Conservation (phyloP, 257 asterid genomes). For the Salvia splendens region DNA sequence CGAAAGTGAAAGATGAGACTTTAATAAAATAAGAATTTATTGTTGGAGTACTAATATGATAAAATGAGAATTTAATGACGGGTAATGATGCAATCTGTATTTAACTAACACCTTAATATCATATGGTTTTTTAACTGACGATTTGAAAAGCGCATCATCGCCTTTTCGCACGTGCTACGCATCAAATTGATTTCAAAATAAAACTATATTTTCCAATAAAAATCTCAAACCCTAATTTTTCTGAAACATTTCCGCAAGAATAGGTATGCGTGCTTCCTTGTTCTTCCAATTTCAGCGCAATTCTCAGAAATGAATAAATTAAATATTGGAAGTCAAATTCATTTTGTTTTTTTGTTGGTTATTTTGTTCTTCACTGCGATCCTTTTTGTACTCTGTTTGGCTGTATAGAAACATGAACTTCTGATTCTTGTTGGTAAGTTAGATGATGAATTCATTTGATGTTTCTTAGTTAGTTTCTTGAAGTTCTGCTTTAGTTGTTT, state of each 20-base stretch:
- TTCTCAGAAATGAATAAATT: not conserved
- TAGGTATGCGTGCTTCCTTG: not conserved
- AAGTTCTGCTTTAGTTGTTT: not conserved
- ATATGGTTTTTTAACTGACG: too few species aligned
- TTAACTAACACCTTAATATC: too few species aligned
- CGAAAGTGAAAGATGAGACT: too few species aligned
- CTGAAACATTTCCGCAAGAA: not conserved
- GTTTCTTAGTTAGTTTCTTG: not conserved
- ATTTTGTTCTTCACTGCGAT: not conserved
- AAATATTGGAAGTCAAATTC: not conserved
- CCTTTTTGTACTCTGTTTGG: not conserved
- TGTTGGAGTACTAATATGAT: too few species aligned
- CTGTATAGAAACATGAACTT: not conserved
- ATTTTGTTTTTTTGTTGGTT: too few species aligned
- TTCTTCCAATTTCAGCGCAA: conserved; percentile 21
- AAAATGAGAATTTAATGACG: too few species aligned
- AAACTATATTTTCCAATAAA: not conserved
- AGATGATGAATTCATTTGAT: not conserved
- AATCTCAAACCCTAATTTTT: conserved; percentile 17
- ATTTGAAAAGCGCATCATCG: too few species aligned
- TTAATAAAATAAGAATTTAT: too few species aligned
- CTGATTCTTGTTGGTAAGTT: not conserved
- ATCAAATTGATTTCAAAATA: not conserved
- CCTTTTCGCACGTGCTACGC: conserved; percentile 14
- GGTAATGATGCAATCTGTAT: too few species aligned